Percentiles rank a stretch among this genome's conserved stretches.
Evolutionary conservation across 352 stramenopile species (phyloP).

Genomic region (Albugo laibachii): DNA sequence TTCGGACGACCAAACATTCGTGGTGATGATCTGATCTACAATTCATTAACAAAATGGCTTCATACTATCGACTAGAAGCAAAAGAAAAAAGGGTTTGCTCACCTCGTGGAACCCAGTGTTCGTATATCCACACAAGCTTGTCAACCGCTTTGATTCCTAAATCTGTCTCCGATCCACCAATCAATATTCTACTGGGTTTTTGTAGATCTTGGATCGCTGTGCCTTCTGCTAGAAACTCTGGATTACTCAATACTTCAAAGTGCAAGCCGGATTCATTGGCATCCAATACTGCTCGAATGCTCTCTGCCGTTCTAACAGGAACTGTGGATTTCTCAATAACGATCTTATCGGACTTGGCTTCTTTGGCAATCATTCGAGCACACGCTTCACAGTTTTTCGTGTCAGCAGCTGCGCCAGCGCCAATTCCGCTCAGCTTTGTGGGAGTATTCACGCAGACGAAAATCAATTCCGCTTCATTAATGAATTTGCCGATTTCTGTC

Average conservation of each 20-base stretch:
- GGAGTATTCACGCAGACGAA: constrained; percentile 99
- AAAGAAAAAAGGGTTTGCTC: constrained; percentile 2
- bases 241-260: constrained; percentile 97
- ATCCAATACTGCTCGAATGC: constrained; percentile 88
- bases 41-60: constrained; percentile 1
- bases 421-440: constrained; percentile 94
- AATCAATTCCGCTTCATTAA: constrained; percentile 94
- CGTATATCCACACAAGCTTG: constrained; percentile 91
- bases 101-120: constrained; percentile 89
- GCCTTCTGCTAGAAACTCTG: constrained; percentile 98
- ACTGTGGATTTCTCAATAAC: constrained; percentile 99
- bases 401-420: constrained; percentile 93
- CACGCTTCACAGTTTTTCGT: constrained; percentile 99
- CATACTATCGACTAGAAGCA: not conserved
- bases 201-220: constrained; percentile 95
- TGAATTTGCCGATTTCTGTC: constrained; percentile 93
- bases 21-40: constrained; percentile 91
- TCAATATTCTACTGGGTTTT: constrained; percentile 91
- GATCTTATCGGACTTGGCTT: constrained; percentile 91
- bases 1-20: constrained; percentile 99
- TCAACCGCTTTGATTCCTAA: constrained; percentile 78
- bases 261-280: constrained; percentile 86
- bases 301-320: constrained; percentile 95
- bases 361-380: constrained; percentile 93
- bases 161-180: constrained; percentile 89